A percentile compares a stretch with the other conserved stretches of the same genome.
Conservation (phyloP, 176 grass and related monocot species). For the Otatea glauca region DNA sequence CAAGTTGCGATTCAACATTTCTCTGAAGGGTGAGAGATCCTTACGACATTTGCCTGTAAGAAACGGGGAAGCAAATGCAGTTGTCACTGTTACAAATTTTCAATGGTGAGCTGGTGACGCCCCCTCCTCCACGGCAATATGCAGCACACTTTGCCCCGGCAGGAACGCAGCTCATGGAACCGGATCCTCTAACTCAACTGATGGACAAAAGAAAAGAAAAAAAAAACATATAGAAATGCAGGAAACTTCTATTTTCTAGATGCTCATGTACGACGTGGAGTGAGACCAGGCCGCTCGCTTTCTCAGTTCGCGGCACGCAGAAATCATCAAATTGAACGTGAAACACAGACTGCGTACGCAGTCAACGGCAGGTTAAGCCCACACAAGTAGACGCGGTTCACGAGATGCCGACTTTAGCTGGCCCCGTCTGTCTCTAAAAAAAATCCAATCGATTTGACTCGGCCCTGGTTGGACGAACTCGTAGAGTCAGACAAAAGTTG, state of each 20-base stretch:
- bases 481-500: neutral
- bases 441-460: neutral
- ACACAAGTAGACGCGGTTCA: slow-evolving; percentile 12
- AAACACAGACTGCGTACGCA: slow-evolving; percentile 5
- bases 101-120: neutral
- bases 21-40: neutral
- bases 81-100: neutral
- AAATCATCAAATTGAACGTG: neutral
- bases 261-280: too few relatives aligned
- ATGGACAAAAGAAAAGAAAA: too few relatives aligned
- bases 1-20: too few relatives aligned
- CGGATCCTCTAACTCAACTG: too few relatives aligned
- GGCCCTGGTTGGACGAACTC: neutral
- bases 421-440: neutral
- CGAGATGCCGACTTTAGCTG: neutral
- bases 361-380: neutral
- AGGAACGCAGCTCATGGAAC: neutral
- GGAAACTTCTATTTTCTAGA: too few relatives aligned
- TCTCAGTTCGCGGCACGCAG: neutral
- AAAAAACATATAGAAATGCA: too few relatives aligned
- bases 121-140: neutral
- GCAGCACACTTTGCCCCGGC: neutral
- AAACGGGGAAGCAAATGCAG: neutral
- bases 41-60: neutral
- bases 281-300: neutral